These are phyloP conservation scores for Termitomyces sp. DNA, from an alignment of 768 basidiomycete species.

Conservation along the genomic window DNA sequence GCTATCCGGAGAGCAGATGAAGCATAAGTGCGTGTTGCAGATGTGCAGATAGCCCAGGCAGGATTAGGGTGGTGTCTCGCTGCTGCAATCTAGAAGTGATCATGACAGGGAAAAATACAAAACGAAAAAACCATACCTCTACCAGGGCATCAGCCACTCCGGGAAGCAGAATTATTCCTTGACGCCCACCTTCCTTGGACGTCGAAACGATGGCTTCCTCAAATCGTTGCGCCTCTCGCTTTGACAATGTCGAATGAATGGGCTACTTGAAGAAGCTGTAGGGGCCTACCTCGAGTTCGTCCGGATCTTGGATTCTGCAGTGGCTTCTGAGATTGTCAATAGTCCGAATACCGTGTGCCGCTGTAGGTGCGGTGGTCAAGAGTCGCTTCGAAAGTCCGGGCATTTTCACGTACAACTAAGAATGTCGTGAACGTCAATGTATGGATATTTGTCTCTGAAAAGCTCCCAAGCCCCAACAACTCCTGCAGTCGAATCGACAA, in stretches of 20 bases:
- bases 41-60: slow-evolving; percentile 85
- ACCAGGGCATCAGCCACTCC: slow-evolving; percentile 59
- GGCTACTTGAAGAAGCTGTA: not conserved
- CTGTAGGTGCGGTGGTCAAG: slow-evolving; percentile 26
- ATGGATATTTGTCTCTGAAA: slow-evolving; percentile 68
- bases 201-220: slow-evolving; percentile 72
- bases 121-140: slow-evolving; percentile 32
- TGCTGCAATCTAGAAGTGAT: slow-evolving; percentile 27
- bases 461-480: slow-evolving; percentile 78
- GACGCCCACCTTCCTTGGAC: slow-evolving; percentile 44
- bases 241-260: not conserved
- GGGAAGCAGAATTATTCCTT: slow-evolving; percentile 66
- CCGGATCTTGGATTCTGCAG: slow-evolving; percentile 63
- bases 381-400: not conserved
- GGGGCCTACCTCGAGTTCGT: slow-evolving; percentile 57
- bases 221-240: slow-evolving; percentile 74
- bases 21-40: slow-evolving; percentile 77
- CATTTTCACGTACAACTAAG: slow-evolving; percentile 47
- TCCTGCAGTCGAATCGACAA: slow-evolving; percentile 78
- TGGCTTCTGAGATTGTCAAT: slow-evolving; percentile 71
- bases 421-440: slow-evolving; percentile 53
- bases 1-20: slow-evolving; percentile 60
- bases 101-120: not conserved
- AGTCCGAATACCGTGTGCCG: slow-evolving; percentile 79
- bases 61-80: slow-evolving; percentile 44